Percentiles rank a stretch among this genome's conserved stretches.
phyloP scores from a whole-genome alignment of 169 alveolate species.

The Plasmodium relictum region DNA sequence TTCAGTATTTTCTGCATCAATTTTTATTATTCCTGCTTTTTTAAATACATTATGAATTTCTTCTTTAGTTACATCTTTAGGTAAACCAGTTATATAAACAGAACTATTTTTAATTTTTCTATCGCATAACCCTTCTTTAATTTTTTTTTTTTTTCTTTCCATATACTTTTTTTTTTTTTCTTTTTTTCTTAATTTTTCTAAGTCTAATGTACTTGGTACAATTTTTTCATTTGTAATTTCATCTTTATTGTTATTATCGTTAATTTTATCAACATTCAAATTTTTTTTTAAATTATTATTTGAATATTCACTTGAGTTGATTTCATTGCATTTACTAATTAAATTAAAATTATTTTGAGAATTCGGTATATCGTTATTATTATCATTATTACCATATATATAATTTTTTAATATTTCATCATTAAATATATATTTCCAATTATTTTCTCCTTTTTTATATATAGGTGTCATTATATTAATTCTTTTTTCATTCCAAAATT shows the following conservation, averaged over 20 bases:
- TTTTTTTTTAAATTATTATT: not conserved
- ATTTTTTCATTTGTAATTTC: not conserved
- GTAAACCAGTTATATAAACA: constrained; percentile 87
- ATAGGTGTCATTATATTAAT: constrained; percentile 60
- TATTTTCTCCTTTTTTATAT: constrained; percentile 69
- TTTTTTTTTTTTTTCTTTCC: constrained; percentile 74
- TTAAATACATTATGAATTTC: constrained; percentile 86
- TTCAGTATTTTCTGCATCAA: constrained; percentile 88
- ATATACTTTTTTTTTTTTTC: constrained; percentile 73
- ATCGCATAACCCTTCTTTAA: constrained; percentile 75
- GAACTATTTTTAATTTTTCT: constrained; percentile 80
- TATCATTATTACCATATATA: constrained; percentile 6
- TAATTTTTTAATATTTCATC: constrained; percentile 54
- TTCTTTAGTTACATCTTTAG: constrained; percentile 82
- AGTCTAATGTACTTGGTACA: not conserved
- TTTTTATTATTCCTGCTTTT: constrained; percentile 90
- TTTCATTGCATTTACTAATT: not conserved
- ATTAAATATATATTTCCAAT: constrained; percentile 73
- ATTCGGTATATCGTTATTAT: not conserved
- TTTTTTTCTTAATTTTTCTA: constrained; percentile 54
- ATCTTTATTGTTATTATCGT: not conserved
- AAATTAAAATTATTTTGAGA: not conserved
- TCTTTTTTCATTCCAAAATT: constrained; percentile 66
- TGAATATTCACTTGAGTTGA: not conserved
- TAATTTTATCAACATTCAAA: not conserved